These are phyloP conservation scores for Neoboletus magnificus DNA, from an alignment of 768 basidiomycete species.

Conservation along the genomic window DNA sequence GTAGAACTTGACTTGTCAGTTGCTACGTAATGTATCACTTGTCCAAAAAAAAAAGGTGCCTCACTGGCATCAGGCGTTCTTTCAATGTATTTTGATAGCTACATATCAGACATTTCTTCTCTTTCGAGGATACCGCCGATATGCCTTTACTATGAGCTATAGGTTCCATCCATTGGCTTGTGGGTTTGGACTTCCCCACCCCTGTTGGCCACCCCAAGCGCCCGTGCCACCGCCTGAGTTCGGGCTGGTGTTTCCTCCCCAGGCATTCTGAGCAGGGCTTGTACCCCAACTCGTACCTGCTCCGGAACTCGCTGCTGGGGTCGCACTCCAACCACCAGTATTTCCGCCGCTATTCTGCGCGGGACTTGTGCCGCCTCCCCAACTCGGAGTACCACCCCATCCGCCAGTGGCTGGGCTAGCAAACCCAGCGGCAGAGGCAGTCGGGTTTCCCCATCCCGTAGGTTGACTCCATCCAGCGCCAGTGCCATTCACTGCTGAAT, in stretches of 20 bases:
- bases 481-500: slow-evolving; percentile 26
- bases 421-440: slow-evolving; percentile 31
- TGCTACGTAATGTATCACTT: no score
- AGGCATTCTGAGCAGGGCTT: slow-evolving; percentile 33
- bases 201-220: slow-evolving; percentile 34
- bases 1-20: no score
- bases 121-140: neutral
- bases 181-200: slow-evolving; percentile 50
- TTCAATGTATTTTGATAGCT: neutral
- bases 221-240: slow-evolving; percentile 18
- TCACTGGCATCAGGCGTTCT: neutral
- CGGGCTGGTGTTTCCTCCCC: slow-evolving; percentile 39
- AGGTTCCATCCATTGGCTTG: slow-evolving; percentile 56
- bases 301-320: slow-evolving; percentile 26
- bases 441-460: slow-evolving; percentile 27
- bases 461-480: slow-evolving; percentile 21
- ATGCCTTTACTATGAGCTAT: slow-evolving; percentile 2
- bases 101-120: neutral
- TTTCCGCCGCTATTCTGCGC: slow-evolving; percentile 23
- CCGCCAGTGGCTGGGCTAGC: slow-evolving; percentile 31
- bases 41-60: no score
- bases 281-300: slow-evolving; percentile 30
- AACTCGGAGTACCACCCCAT: slow-evolving; percentile 26
- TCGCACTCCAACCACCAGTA: slow-evolving; percentile 18
- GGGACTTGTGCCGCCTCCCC: slow-evolving; percentile 28